These are phyloP conservation scores for Epichloe scottii DNA, from an alignment of 2,329 filamentous ascomycete genomes.

Conservation along the genomic window DNA sequence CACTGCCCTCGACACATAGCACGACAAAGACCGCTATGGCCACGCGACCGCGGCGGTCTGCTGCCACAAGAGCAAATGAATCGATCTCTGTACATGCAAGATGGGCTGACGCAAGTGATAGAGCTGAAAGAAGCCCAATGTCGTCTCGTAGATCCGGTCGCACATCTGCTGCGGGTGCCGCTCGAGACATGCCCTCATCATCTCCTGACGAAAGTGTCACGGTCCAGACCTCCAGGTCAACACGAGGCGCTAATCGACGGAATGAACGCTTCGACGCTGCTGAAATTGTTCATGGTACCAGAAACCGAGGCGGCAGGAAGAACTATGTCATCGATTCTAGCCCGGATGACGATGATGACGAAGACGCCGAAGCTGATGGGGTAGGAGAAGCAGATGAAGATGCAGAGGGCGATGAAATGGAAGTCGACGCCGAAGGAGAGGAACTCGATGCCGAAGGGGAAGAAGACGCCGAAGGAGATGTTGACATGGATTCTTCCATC, in stretches of 20 bases:
- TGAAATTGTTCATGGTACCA: constrained; percentile 36
- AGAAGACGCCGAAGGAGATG: constrained; percentile 22
- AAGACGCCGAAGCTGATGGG: constrained; percentile 24
- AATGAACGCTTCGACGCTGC: constrained; percentile 29
- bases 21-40: constrained; percentile 24
- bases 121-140: constrained; percentile 29
- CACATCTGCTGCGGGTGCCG: constrained; percentile 27
- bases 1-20: background rate
- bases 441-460: constrained; percentile 27
- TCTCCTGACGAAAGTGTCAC: constrained; percentile 37
- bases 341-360: constrained; percentile 31
- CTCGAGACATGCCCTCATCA: constrained; percentile 33
- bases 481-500: constrained; percentile 30
- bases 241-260: constrained; percentile 25
- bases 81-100: constrained; percentile 29
- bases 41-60: constrained; percentile 34
- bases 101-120: constrained; percentile 28
- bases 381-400: constrained; percentile 31
- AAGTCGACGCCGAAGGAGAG: constrained; percentile 25
- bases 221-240: constrained; percentile 40
- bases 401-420: constrained; percentile 25
- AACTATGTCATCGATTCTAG: constrained; percentile 47
- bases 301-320: constrained; percentile 44
- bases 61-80: constrained; percentile 29
- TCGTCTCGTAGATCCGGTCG: constrained; percentile 40